Evolutionary conservation across 257 asterid genomes (phyloP), one percentile per base, ranked within the genome.

Genomic region (Apocynum venetum): DNA sequence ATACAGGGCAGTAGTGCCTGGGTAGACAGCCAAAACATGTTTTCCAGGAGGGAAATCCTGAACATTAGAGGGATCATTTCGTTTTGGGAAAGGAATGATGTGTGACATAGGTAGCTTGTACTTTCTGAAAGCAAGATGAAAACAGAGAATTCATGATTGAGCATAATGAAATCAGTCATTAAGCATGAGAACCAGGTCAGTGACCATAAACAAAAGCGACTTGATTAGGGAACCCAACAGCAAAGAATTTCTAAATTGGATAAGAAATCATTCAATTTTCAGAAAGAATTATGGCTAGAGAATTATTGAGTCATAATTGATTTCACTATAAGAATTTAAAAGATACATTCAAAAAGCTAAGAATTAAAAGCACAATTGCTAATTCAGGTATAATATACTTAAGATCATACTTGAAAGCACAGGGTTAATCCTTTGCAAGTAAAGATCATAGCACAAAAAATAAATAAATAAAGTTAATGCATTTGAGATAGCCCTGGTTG

Each of bases 11-110:
- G 97, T 93, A 81, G 99, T 96, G 81, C 91, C 96, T 35, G 99
- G 99, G 84, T 96, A 93, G 81, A 96, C 97, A 15, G 99, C 99
- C 85, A 93, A 84, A 73, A 96, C 99, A 67, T 91, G 93, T 82
- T 82, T 89, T 53, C 99, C 99, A n/a, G 87, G 92, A 70, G 89
- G 91, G 64, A 93, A 93, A 74, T 96, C 97, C 66, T 87, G 92
- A 79, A 86, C 82, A 20, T 86, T 86, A 8, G 92, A 81, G 81
- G 83, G 97, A 73, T 96, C 98, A 41, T 81, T 88, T 72, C 93
- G 82, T 79, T 88, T 96, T 6, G 99, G 98, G 78, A 96, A 96
- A 72, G 97, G 98, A 81, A 96, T 93, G 69, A 96, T 91, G 80
- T 88, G 96, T 43, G 97, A 89, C 92, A 88, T 83, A 14, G 96